Evolutionary conservation across 768 basidiomycete genomes (phyloP).

Genomic region (Pleurotus salmoneostramineus): DNA sequence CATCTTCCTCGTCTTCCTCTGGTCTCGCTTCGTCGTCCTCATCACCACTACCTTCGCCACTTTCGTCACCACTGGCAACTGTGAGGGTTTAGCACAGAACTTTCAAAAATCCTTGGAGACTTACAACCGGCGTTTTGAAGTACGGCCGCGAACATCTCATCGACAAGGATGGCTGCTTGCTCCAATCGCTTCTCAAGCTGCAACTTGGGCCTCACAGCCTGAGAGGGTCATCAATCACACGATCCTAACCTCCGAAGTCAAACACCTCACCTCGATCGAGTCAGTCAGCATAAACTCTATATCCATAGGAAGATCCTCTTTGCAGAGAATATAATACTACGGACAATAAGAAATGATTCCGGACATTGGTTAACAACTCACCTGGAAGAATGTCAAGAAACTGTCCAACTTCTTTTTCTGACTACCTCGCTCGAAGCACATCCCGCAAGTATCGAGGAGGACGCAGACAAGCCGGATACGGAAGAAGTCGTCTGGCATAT

Average conservation of each 20-base stretch:
- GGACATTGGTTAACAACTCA: constrained; percentile 22
- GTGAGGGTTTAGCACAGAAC: constrained; percentile 11
- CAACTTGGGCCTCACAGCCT: constrained; percentile 88
- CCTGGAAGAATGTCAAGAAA: constrained; percentile 93
- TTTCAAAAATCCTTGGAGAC: constrained; percentile 14
- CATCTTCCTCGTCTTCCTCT: constrained; percentile 62
- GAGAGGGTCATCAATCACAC: constrained; percentile 1
- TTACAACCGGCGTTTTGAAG: constrained; percentile 57
- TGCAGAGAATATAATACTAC: constrained; percentile 86
- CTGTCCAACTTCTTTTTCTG: constrained; percentile 92
- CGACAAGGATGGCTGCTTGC: constrained; percentile 84
- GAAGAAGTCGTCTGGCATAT: constrained; percentile 97
- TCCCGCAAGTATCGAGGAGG: constrained; percentile 91
- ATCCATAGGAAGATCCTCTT: constrained; percentile 91
- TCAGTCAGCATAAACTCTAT: constrained; percentile 97
- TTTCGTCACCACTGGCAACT: constrained; percentile 40
- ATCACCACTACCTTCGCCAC: constrained; percentile 67
- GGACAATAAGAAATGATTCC: neutral
- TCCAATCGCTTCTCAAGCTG: constrained; percentile 68
- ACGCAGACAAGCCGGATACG: constrained; percentile 88
- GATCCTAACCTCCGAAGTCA: neutral
- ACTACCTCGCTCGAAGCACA: constrained; percentile 94
- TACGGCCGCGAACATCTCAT: constrained; percentile 77
- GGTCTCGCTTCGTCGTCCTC: constrained; percentile 49
- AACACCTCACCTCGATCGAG: constrained; percentile 72